Evolutionary conservation across 2,329 filamentous ascomycete species (phyloP).

Genomic region (Colletotrichum somersetense): DNA sequence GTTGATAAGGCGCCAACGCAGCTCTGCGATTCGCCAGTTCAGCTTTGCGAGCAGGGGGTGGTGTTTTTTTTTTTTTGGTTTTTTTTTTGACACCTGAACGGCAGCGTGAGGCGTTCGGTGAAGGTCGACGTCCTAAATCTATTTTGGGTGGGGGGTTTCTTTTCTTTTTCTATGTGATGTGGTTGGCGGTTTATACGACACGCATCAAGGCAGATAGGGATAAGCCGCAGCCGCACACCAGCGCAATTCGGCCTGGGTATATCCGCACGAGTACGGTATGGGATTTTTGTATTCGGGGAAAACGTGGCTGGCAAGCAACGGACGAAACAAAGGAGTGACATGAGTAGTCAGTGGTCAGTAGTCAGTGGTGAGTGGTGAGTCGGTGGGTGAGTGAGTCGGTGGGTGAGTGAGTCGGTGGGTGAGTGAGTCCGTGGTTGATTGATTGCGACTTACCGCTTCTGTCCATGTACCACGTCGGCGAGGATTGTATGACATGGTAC

Average conservation of each 20-base stretch:
- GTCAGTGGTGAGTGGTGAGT: background rate
- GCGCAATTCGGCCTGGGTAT: background rate
- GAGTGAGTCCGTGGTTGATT: background rate
- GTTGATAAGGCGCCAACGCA: slow-evolving; percentile 2
- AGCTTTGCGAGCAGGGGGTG: background rate
- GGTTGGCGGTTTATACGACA: background rate
- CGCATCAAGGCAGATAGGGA: background rate
- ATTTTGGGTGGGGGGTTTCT: background rate
- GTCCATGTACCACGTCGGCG: background rate
- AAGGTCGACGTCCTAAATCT: background rate
- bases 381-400: background rate
- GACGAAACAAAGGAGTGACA: background rate
- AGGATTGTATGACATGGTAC: background rate
- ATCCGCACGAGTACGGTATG: background rate
- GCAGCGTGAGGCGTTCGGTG: background rate
- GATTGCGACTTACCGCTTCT: too few species aligned
- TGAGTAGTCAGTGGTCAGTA: background rate
- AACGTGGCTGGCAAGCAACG: slow-evolving; percentile 6
- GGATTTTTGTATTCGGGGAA: background rate
- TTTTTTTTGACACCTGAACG: background rate
- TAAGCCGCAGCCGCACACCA: slow-evolving; percentile 1
- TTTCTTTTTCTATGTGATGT: too few species aligned
- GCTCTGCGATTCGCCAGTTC: background rate
- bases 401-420: background rate
- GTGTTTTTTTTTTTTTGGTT: background rate